Evolutionary conservation across 768 basidiomycete species (phyloP).

Genomic region (Termitomyces sp.): DNA sequence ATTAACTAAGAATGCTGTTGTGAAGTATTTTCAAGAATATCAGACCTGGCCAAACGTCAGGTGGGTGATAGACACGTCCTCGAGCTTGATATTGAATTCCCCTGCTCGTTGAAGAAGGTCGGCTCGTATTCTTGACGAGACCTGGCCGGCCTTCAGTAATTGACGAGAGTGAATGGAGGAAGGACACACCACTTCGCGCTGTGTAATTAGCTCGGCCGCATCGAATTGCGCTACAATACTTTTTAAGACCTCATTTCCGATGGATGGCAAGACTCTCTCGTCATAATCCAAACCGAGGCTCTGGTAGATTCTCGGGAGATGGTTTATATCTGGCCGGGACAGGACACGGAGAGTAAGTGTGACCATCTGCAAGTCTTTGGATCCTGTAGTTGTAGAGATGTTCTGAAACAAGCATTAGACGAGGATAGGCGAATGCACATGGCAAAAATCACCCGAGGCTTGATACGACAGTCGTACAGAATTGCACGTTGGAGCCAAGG

Average conservation of each 20-base stretch:
- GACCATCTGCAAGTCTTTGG: constrained; percentile 98
- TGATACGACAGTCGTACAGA: constrained; percentile 95
- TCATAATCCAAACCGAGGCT: constrained; percentile 94
- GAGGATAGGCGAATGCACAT: not conserved
- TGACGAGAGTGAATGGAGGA: not conserved
- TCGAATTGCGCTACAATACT: constrained; percentile 98
- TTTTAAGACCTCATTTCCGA: constrained; percentile 97
- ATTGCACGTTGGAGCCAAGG: constrained; percentile 97
- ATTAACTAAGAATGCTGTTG: not conserved
- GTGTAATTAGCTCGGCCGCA: constrained; percentile 94
- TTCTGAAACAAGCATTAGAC: constrained; percentile 46
- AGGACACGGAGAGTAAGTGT: constrained; percentile 94
- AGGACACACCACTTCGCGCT: constrained; percentile 85
- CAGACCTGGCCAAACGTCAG: constrained; percentile 81
- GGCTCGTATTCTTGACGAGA: constrained; percentile 86
- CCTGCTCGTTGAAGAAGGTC: constrained; percentile 91
- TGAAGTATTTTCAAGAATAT: not conserved
- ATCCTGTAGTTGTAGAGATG: constrained; percentile 98
- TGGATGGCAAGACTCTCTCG: constrained; percentile 94
- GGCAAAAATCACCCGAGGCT: constrained; percentile 68
- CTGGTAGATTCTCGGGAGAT: constrained; percentile 93
- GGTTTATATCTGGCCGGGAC: constrained; percentile 84
- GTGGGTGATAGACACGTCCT: constrained; percentile 96
- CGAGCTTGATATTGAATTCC: constrained; percentile 93
- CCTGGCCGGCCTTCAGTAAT: constrained; percentile 34